Evolutionary conservation across 2,329 filamentous ascomycete genomes (phyloP).

Genomic region (Blumeria hordei): DNA sequence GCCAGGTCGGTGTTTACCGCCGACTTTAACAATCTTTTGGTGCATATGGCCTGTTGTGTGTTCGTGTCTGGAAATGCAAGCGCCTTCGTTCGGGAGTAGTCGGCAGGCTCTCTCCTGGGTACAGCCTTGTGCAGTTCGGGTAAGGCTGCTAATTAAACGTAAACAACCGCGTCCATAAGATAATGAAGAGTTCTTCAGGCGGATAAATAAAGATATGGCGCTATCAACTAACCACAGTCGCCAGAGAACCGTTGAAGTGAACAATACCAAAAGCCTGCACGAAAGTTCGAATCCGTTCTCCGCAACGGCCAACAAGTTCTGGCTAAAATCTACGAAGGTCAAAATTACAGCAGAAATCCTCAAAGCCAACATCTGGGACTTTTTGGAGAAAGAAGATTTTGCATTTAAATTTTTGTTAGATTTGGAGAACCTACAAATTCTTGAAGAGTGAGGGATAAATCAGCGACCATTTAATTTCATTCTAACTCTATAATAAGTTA

Average conservation of each 20-base stretch:
- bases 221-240: too few species aligned
- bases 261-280: slow-evolving; percentile 21
- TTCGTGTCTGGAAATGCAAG: too few species aligned
- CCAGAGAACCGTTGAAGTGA: slow-evolving; percentile 24
- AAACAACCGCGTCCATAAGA: not conserved
- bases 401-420: slow-evolving; percentile 52
- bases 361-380: slow-evolving; percentile 74
- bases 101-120: too few species aligned
- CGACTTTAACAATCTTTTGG: too few species aligned
- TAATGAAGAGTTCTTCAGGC: too few species aligned
- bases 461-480: too few species aligned
- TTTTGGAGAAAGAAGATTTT: slow-evolving; percentile 61
- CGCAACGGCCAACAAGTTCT: slow-evolving; percentile 60
- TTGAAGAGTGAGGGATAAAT: slow-evolving; percentile 44
- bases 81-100: too few species aligned
- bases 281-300: slow-evolving; percentile 50
- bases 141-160: not conserved
- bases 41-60: too few species aligned
- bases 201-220: too few species aligned
- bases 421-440: slow-evolving; percentile 70
- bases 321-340: slow-evolving; percentile 47
- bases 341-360: slow-evolving; percentile 60
- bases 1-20: too few species aligned
- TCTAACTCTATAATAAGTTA: slow-evolving; percentile 32
- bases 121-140: too few species aligned